Percentiles rank a stretch among this genome's conserved stretches.
Conservation (phyloP, 108 stramenopile genomes). For the Discostella pseudostelligera region DNA sequence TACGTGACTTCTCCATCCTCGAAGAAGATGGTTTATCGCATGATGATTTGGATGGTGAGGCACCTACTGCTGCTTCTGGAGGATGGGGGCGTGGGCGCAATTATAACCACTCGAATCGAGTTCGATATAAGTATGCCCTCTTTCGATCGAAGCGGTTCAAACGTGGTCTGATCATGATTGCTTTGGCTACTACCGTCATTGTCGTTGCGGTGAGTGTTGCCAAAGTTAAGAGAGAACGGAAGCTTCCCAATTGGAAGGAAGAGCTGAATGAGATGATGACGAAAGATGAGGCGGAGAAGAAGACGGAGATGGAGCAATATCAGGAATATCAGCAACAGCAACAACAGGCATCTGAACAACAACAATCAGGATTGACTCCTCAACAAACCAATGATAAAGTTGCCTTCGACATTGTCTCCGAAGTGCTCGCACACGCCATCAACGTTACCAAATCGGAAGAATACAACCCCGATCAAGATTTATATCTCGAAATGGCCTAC, state of each 20-base stretch:
- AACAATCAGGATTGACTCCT: too few species aligned
- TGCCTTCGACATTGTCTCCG: too few species aligned
- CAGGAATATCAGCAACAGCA: neutral
- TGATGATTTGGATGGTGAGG: neutral
- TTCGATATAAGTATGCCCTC: too few species aligned
- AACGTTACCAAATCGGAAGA: neutral
- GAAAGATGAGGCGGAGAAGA: conserved; percentile 2
- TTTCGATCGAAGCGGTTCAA: neutral
- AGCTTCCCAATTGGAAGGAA: conserved; percentile 29
- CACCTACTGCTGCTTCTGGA: too few species aligned
- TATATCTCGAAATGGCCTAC: neutral
- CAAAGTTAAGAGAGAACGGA: conserved; percentile 1
- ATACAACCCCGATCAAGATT: neutral
- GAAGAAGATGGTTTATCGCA: neutral
- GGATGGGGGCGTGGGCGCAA: too few species aligned
- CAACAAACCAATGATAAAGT: too few species aligned
- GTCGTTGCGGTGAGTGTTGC: neutral
- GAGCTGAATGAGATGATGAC: conserved; percentile 12
- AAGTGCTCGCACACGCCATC: too few species aligned
- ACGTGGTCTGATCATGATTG: neutral
- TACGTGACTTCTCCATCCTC: neutral
- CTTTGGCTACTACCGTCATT: neutral
- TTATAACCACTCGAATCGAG: too few species aligned
- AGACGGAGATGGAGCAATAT: neutral
- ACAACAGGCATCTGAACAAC: neutral